phyloP scores from a whole-genome alignment of 495 filamentous ascomycete species.

The Lasiosphaeris hirsuta region DNA sequence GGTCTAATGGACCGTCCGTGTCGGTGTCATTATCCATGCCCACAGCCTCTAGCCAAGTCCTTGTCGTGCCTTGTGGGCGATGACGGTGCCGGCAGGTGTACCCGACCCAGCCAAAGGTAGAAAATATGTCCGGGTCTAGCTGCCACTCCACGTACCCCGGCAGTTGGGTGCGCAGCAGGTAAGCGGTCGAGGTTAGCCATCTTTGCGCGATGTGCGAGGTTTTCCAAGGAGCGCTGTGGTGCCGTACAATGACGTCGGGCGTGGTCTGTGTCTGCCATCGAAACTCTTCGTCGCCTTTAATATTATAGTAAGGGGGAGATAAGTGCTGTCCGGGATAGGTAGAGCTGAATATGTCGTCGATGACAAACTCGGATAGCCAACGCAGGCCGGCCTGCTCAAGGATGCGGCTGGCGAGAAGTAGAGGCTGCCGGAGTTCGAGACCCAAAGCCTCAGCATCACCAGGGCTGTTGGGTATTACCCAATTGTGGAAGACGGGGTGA shows the following conservation, averaged over 20 bases:
- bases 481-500: slow-evolving; percentile 33
- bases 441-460: slow-evolving; percentile 7
- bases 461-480: slow-evolving; percentile 19
- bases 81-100: slow-evolving; percentile 36
- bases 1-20: slow-evolving; percentile 15
- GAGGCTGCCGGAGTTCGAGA: slow-evolving; percentile 24
- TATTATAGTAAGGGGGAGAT: background rate
- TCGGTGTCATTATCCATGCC: background rate
- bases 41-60: background rate
- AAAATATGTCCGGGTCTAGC: slow-evolving; percentile 33
- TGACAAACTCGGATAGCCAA: slow-evolving; percentile 38
- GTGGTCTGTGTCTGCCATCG: background rate
- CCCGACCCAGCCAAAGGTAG: slow-evolving; percentile 33
- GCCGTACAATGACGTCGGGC: slow-evolving; percentile 26
- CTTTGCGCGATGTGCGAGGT: slow-evolving; percentile 11
- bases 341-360: slow-evolving; percentile 32
- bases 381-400: slow-evolving; percentile 30
- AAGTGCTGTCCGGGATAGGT: slow-evolving; percentile 29
- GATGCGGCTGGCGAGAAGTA: slow-evolving; percentile 34
- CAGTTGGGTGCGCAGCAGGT: slow-evolving; percentile 20
- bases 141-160: slow-evolving; percentile 30
- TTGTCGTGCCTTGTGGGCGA: background rate
- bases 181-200: slow-evolving; percentile 22
- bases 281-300: background rate
- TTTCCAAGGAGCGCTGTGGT: slow-evolving; percentile 26